phyloP scores from a whole-genome alignment of 768 basidiomycete genomes.

The Kwoniella newhampshirensis region DNA sequence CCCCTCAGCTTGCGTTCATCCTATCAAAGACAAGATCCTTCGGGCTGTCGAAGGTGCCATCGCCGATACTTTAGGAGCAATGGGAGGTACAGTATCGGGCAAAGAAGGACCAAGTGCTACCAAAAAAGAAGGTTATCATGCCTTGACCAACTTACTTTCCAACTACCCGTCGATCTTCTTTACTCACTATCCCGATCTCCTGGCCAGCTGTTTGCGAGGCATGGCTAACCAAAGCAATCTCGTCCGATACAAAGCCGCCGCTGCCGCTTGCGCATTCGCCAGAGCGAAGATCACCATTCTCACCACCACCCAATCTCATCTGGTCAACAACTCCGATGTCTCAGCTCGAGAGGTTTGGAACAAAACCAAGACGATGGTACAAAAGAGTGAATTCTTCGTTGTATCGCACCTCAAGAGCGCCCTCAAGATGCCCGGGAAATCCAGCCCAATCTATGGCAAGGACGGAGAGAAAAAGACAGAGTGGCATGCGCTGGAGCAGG shows the following conservation, averaged over 20 bases:
- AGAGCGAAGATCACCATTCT: constrained; percentile 32
- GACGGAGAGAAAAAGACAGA: constrained; percentile 40
- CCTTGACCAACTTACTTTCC: constrained; percentile 36
- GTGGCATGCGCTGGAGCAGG: constrained; percentile 27
- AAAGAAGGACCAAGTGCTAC: constrained; percentile 36
- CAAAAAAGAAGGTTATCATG: constrained; percentile 38
- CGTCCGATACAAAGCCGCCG: constrained; percentile 35
- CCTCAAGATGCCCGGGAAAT: constrained; percentile 17
- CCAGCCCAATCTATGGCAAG: constrained; percentile 18
- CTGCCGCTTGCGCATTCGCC: constrained; percentile 38
- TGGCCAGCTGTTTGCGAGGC: constrained; percentile 34
- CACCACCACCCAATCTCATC: constrained; percentile 5
- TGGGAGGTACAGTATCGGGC: constrained; percentile 21
- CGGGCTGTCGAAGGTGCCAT: constrained; percentile 39
- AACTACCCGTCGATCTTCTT: constrained; percentile 46
- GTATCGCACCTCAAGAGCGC: constrained; percentile 24
- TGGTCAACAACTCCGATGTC: constrained; percentile 8
- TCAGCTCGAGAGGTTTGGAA: constrained; percentile 28
- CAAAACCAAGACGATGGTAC: constrained; percentile 13
- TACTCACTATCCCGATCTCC: constrained; percentile 36
- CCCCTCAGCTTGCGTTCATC: constrained; percentile 33
- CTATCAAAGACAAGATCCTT: constrained; percentile 43
- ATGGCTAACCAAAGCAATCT: constrained; percentile 14
- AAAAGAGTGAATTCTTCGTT: constrained; percentile 30
- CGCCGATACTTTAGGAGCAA: constrained; percentile 26